Conservation (phyloP, 768 basidiomycete genomes). For the Hygrocybe punicea region DNA sequence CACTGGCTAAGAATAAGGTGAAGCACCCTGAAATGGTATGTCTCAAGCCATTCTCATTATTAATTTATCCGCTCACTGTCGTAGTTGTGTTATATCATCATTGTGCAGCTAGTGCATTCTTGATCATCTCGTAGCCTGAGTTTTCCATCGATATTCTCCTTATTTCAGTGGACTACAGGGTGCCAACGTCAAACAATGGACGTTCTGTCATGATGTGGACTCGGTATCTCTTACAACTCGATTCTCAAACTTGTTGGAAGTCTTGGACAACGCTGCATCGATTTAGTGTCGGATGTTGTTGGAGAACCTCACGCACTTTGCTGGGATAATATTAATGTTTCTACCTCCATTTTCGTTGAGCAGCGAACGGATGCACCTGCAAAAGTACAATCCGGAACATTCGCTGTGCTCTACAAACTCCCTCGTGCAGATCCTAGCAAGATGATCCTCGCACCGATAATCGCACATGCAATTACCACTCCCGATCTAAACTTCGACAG, state of each 20-base stretch:
- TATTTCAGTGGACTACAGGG: conserved; percentile 12
- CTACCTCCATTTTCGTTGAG: conserved; percentile 32
- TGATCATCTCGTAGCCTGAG: conserved; percentile 10
- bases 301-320: conserved; percentile 2
- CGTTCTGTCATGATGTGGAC: conserved; percentile 5
- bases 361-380: conserved; percentile 21
- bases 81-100: conserved; percentile 13
- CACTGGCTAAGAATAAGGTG: conserved; percentile 1
- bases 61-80: neutral
- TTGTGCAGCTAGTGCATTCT: conserved; percentile 7
- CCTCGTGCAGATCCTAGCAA: conserved; percentile 11
- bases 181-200: conserved; percentile 13
- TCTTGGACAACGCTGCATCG: neutral
- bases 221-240: conserved; percentile 13
- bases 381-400: conserved; percentile 39
- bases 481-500: conserved; percentile 11
- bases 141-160: conserved; percentile 9
- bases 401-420: conserved; percentile 30
- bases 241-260: conserved; percentile 7
- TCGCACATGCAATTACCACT: conserved; percentile 7
- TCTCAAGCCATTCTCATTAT: neutral
- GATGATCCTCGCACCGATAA: conserved; percentile 24
- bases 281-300: neutral
- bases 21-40: neutral
- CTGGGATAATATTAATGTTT: conserved; percentile 29